Evolutionary conservation across 805 yeast species (phyloP).

Genomic region (Yarrowia sp.): DNA sequence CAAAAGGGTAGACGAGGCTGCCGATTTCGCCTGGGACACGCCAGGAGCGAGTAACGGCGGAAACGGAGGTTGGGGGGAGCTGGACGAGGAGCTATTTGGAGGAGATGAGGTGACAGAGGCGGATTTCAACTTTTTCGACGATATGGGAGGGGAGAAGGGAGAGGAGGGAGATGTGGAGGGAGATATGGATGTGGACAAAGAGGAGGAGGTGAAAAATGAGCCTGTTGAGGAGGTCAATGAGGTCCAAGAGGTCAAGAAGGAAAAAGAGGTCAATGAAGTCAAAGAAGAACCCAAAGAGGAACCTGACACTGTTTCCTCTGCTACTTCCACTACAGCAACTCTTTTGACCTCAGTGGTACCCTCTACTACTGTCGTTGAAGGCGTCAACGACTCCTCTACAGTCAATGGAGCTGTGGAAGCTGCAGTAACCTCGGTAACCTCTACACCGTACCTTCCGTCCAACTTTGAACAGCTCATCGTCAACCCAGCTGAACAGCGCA

Average conservation of each 20-base stretch:
- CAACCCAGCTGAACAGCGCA: slow-evolving; percentile 12
- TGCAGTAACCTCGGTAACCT: neutral
- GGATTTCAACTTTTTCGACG: slow-evolving; percentile 54
- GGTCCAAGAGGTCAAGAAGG: slow-evolving; percentile 32
- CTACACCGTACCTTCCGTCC: neutral
- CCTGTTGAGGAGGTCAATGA: slow-evolving; percentile 12
- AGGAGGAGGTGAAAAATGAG: neutral
- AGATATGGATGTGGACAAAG: neutral
- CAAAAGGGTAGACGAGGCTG: slow-evolving; percentile 32
- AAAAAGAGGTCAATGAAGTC: neutral
- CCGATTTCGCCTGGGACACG: slow-evolving; percentile 40
- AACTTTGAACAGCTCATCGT: slow-evolving; percentile 8
- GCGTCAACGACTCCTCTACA: neutral
- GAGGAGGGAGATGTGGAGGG: neutral
- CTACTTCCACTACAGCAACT: no score
- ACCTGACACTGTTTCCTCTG: no score
- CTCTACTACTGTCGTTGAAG: neutral
- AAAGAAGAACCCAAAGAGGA: neutral
- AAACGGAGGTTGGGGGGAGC: slow-evolving; percentile 46
- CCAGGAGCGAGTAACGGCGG: slow-evolving; percentile 43
- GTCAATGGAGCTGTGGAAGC: slow-evolving; percentile 6
- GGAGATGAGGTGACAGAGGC: slow-evolving; percentile 54
- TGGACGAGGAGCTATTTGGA: slow-evolving; percentile 49
- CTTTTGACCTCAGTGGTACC: no score
- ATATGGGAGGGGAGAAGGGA: slow-evolving; percentile 28